These are phyloP conservation scores for Aspergillus ochraceus DNA, from an alignment of 2,329 filamentous ascomycete genomes.

Conservation along the genomic window DNA sequence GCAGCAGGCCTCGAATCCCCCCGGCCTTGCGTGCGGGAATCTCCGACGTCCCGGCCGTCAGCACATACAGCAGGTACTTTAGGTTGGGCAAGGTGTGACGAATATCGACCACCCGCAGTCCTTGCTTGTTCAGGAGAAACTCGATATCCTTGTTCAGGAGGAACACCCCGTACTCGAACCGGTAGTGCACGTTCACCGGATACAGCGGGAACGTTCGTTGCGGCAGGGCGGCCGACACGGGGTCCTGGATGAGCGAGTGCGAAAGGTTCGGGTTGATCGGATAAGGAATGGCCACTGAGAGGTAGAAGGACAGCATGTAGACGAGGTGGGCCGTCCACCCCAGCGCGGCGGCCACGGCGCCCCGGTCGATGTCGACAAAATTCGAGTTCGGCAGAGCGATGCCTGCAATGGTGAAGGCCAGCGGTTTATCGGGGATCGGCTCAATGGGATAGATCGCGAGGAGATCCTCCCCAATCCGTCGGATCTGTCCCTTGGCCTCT, in stretches of 20 bases:
- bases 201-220: conserved; percentile 80
- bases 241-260: conserved; percentile 72
- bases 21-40: conserved; percentile 57
- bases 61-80: conserved; percentile 87
- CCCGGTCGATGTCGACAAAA: conserved; percentile 67
- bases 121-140: conserved; percentile 62
- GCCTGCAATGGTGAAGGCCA: conserved; percentile 81
- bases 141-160: conserved; percentile 97
- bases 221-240: conserved; percentile 58
- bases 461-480: conserved; percentile 84
- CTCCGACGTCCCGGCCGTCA: conserved; percentile 73
- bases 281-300: conserved; percentile 77
- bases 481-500: conserved; percentile 78
- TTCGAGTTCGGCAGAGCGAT: conserved; percentile 77
- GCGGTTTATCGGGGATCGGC: conserved; percentile 61
- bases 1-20: conserved; percentile 50
- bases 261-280: conserved; percentile 72
- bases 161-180: conserved; percentile 95
- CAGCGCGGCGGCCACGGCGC: conserved; percentile 75
- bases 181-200: conserved; percentile 72
- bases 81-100: conserved; percentile 90
- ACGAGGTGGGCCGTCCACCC: conserved; percentile 77
- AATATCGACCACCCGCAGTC: conserved; percentile 81
- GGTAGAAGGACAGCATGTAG: conserved; percentile 76
- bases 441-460: conserved; percentile 77